Evolutionary conservation across 495 filamentous ascomycete species (phyloP), one percentile per base, ranked within the genome.

Genomic region (Penicillium flavigenum): DNA sequence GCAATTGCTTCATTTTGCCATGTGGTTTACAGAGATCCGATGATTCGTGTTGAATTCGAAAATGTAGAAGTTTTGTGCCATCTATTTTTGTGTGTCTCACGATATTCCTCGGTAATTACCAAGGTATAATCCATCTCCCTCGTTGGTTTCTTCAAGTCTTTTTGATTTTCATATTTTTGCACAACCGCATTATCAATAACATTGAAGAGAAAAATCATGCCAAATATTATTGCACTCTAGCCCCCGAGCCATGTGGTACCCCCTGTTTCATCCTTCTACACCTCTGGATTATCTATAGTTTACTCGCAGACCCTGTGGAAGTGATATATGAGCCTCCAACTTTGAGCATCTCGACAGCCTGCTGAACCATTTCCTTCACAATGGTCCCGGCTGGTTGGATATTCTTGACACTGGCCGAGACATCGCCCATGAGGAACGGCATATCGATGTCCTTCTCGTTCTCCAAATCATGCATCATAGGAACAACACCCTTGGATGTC

Each of bases 391-490:
- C 93, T 2, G 93, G 91, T 74, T 89, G 82, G 41, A 97, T 81
- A 47, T 86, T 81, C 39, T 74, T 69, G 26, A 97, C 84, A 10
- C 83, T 76, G 2, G 87, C 93, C 0, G 91, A 88, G 16, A 96
- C 91, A 76, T 95, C 90, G n/a, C 91, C 91, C 91, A 96, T 96
- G 61, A 96, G 61, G 71, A 90, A 92, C 29, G 91, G 91, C 54
- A 86, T 77, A 65, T 96, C 90, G 38, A 94, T 74, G 57, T 94
- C 90, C 52, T 82, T 83, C 5, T 87, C 88, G 42, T 82, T 74
- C 44, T 93, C 88, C 69, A 96, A 71, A 73, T 96, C 91, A 67
- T 87, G 76, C 75, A 86, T 82, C 64, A 95, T 74, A 1, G 91
- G 91, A 60, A 94, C 87, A 29, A 94, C 68, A 3, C 91, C 91